phyloP scores from a whole-genome alignment of 306 rosid species.

The Lathyrus sativus region DNA sequence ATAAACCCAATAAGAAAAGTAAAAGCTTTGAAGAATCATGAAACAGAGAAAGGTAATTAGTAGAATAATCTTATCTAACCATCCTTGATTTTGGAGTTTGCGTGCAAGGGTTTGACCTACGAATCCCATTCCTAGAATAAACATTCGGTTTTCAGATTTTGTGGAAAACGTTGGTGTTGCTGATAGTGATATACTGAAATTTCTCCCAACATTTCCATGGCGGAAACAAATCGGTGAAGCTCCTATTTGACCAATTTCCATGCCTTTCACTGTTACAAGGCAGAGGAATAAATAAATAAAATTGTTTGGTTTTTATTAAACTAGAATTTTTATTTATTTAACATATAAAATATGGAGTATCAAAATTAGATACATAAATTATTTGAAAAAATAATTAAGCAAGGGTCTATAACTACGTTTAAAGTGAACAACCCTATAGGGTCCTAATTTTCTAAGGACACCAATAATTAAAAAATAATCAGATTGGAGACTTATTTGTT shows the following conservation, averaged over 20 bases:
- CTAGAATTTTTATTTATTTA: no score
- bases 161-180: constrained; percentile 18
- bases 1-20: constrained; percentile 1
- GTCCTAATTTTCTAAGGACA: no score
- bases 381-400: no score
- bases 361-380: no score
- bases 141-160: constrained; percentile 50
- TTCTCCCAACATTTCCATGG: constrained; percentile 22
- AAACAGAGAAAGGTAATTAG: constrained; percentile 12
- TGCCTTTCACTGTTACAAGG: neutral
- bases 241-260: constrained; percentile 38
- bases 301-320: no score
- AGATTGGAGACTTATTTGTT: no score
- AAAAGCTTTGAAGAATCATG: constrained; percentile 15
- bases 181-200: constrained; percentile 5
- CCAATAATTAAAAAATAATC: no score
- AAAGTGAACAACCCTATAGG: no score
- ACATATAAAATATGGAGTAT: no score
- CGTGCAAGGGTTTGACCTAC: constrained; percentile 63
- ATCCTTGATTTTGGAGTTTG: constrained; percentile 69
- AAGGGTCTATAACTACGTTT: no score
- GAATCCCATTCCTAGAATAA: constrained; percentile 76
- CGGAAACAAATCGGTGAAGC: constrained; percentile 26
- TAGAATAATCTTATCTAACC: constrained; percentile 45
- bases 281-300: no score